Base-by-base conservation (phyloP, 78 protist species). In the Dictyostelium intermedium region DNA sequence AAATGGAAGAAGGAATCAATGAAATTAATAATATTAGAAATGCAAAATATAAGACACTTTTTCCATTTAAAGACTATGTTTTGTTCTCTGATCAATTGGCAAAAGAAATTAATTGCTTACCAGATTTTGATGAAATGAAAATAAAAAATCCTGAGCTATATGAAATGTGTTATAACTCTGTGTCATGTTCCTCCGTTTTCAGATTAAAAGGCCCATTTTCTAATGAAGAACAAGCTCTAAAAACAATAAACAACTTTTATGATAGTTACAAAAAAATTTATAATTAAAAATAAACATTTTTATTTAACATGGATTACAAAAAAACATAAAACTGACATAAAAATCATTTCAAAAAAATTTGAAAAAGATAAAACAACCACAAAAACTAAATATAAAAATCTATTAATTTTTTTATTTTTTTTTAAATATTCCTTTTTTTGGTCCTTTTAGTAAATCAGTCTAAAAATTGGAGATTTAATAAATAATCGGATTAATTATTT, bases 121-220 rank as follows among this genome's bases (percentile, higher is more conserved):
- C 82, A 23, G 32, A 76, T 76, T 76, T 76, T 76, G 82, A 76
- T 5, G 60, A 76, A 76, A 76, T 76, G 53, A 76, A 39, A 23
- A 34, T 34, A 37, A n/a, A 76, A 9, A 1, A 76, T 5, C 82
- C 45, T 6, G 60, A 76, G 7, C 56, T 76, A 1, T 76, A 37
- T n/a, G 43, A 70, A 5, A 30, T 32, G 39, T 32, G 35, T 30
- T 70, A 8, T 1, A 70, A 70, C 18, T 13, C 23, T 1, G 39
- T 70, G 7, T 70, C 8, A 14, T 70, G 78, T 9, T 23, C 34
- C 1, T 41, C 83, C 0, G 50, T 30, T 1, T 78, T 43, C 45
- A 39, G 83, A 78, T 43, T 78, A 45, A n/a, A 4, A 27, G 83
- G 83, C 39, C 82, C 82, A 39, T 39, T 39, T 41, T 16, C 82